Conservation (phyloP, 75 land plant species). For the Picea glauca region DNA sequence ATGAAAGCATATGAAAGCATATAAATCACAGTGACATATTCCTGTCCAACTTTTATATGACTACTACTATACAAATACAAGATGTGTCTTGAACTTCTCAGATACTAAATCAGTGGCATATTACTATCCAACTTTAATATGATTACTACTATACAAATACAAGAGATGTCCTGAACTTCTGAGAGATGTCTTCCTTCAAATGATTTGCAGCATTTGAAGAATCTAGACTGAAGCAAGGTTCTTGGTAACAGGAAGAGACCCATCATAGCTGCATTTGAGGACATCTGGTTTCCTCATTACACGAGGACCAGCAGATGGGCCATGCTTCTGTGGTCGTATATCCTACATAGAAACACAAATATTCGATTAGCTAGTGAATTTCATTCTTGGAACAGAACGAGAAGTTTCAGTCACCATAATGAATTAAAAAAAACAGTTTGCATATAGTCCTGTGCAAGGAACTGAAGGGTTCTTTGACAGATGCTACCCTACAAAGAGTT, state of each 20-base stretch:
- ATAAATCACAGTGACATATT: no score
- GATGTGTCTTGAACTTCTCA: no score
- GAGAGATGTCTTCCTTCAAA: no score
- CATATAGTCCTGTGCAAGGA: background rate
- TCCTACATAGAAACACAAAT: conserved; percentile 24
- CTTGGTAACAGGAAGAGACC: conserved; percentile 30
- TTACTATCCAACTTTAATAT: no score
- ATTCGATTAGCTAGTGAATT: background rate
- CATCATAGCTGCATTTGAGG: conserved; percentile 26
- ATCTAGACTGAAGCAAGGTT: conserved; percentile 17
- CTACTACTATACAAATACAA: no score
- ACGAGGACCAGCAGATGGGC: conserved; percentile 26
- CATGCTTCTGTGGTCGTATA: conserved; percentile 36
- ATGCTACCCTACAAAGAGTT: background rate
- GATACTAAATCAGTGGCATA: no score
- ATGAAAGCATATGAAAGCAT: no score
- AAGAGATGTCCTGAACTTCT: no score
- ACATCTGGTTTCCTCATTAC: conserved; percentile 22
- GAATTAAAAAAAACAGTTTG: background rate
- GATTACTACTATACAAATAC: no score
- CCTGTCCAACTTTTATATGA: no score
- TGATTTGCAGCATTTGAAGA: background rate
- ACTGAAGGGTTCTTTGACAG: background rate
- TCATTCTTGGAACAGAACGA: background rate
- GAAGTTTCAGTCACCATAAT: background rate